phyloP scores from a whole-genome alignment of 2,329 filamentous ascomycete genomes.

The Beauveria varroae region DNA sequence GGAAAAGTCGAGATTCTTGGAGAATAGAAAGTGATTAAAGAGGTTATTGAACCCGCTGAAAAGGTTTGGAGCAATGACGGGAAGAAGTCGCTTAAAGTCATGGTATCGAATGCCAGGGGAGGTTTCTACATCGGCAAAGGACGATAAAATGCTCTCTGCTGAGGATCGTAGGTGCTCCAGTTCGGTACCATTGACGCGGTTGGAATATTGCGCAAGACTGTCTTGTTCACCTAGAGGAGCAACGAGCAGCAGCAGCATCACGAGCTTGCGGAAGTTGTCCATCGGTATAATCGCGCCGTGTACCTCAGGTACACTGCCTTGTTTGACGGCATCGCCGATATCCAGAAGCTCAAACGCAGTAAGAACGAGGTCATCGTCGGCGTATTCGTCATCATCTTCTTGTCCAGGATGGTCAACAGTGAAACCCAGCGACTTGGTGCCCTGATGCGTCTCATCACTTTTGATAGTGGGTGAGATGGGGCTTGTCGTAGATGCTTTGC shows the following conservation, averaged over 20 bases:
- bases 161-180: conserved; percentile 52
- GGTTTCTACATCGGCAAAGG: conserved; percentile 59
- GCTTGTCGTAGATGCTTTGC: conserved; percentile 35
- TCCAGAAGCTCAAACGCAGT: conserved; percentile 63
- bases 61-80: conserved; percentile 54
- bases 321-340: conserved; percentile 52
- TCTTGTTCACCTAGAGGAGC: conserved; percentile 60
- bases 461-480: background rate
- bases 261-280: conserved; percentile 62
- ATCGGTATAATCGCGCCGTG: conserved; percentile 63
- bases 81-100: conserved; percentile 53
- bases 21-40: conserved; percentile 71
- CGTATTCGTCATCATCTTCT: conserved; percentile 35
- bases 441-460: background rate
- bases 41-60: conserved; percentile 61
- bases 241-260: conserved; percentile 62
- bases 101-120: conserved; percentile 54
- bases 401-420: conserved; percentile 34
- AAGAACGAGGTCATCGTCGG: conserved; percentile 56
- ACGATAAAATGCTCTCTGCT: conserved; percentile 57
- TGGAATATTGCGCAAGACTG: conserved; percentile 52
- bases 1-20: conserved; percentile 60
- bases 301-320: conserved; percentile 41
- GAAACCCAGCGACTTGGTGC: conserved; percentile 29
- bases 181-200: conserved; percentile 46